These are phyloP conservation scores for Penicillium coffeae DNA, from an alignment of 495 filamentous ascomycete genomes.

Conservation along the genomic window DNA sequence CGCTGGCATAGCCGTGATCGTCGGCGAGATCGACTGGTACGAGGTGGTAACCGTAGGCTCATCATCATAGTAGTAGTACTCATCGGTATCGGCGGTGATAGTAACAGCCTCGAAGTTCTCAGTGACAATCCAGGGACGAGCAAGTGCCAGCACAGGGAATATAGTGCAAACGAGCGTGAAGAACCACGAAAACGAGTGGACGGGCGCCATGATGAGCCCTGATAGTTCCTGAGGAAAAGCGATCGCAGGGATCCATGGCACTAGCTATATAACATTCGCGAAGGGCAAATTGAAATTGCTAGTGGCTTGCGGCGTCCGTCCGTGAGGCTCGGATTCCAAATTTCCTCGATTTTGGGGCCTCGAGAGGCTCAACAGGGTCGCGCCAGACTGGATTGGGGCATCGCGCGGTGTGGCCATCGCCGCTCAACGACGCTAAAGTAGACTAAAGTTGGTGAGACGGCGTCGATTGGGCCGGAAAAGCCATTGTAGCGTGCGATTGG, in stretches of 20 bases:
- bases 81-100: slow-evolving; percentile 4
- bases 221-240: no score
- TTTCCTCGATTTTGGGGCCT: not conserved
- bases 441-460: not conserved
- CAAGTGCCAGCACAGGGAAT: slow-evolving; percentile 17
- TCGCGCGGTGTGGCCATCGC: not conserved
- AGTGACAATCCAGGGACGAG: slow-evolving; percentile 33
- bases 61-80: slow-evolving; percentile 9
- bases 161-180: slow-evolving; percentile 22
- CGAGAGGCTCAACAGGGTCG: not conserved
- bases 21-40: slow-evolving; percentile 22
- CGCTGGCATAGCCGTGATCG: slow-evolving; percentile 24
- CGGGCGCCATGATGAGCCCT: slow-evolving; percentile 16
- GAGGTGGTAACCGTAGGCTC: slow-evolving; percentile 6
- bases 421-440: not conserved
- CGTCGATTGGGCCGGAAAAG: not conserved
- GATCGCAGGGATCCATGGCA: no score
- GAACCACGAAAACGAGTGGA: slow-evolving; percentile 19
- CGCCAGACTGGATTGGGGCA: not conserved
- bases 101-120: slow-evolving; percentile 19
- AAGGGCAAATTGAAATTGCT: no score
- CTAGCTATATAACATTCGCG: no score
- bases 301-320: no score
- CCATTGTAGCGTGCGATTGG: not conserved
- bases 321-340: not conserved